phyloP scores from a whole-genome alignment of 371 early-diverging fungal species.

The Apophysomyces elegans region DNA sequence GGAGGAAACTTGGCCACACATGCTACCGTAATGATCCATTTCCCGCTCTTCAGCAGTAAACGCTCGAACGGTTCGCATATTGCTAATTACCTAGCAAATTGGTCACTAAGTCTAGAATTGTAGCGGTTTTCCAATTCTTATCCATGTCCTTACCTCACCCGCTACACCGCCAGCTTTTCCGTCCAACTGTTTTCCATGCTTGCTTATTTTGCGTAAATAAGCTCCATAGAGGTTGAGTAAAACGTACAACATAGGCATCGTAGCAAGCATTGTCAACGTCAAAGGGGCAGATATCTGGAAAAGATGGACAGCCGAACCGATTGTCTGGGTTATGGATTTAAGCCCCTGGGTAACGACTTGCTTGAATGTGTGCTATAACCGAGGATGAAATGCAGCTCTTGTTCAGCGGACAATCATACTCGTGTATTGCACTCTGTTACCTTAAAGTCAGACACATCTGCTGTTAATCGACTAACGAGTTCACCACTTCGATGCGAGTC shows the following conservation, averaged over 20 bases:
- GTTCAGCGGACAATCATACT: not conserved
- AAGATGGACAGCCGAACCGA: conserved; percentile 71
- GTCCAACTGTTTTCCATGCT: conserved; percentile 57
- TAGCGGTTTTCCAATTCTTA: not conserved
- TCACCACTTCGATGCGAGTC: conserved; percentile 70
- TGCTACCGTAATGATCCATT: conserved; percentile 57
- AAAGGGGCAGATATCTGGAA: conserved; percentile 68
- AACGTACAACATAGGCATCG: conserved; percentile 73
- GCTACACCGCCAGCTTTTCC: conserved; percentile 66
- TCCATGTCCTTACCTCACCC: conserved; percentile 56
- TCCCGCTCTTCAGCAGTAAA: conserved; percentile 77
- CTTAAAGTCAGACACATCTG: conserved; percentile 79
- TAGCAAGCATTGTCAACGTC: conserved; percentile 62
- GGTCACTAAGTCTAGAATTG: not conserved
- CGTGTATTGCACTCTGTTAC: conserved; percentile 15
- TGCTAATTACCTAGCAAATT: conserved; percentile 55
- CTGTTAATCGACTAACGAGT: conserved; percentile 66
- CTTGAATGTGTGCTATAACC: conserved; percentile 68
- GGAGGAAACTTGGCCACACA: conserved; percentile 47
- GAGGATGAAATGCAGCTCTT: not conserved
- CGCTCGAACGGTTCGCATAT: conserved; percentile 77
- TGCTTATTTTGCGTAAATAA: conserved; percentile 67
- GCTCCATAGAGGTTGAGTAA: conserved; percentile 73
- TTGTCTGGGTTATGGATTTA: conserved; percentile 69
- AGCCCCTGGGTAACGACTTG: conserved; percentile 73